Conservation (phyloP, 1,284 basidiomycete species). For the Tilletia setariae region DNA sequence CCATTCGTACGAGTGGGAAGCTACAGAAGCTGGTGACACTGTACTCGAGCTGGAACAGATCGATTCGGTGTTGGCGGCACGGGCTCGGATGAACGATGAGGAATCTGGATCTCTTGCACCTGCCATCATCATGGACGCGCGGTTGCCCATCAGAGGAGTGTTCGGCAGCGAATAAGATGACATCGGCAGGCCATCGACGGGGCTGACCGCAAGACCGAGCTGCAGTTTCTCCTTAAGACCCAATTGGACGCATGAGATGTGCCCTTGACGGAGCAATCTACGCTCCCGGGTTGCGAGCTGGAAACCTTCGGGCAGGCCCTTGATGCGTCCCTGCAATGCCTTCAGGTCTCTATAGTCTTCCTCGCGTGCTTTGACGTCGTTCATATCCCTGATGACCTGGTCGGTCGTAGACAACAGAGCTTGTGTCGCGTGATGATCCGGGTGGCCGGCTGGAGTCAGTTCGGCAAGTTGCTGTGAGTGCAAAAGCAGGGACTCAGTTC, state of each 20-base stretch:
- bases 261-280: slow-evolving; percentile 21
- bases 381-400: slow-evolving; percentile 23
- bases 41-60: slow-evolving; percentile 16
- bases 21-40: slow-evolving; percentile 9
- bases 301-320: slow-evolving; percentile 22
- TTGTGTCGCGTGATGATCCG: slow-evolving; percentile 19
- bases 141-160: slow-evolving; percentile 9
- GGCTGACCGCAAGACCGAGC: neutral
- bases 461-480: slow-evolving; percentile 22
- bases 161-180: neutral
- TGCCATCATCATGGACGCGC: neutral
- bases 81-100: neutral
- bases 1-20: neutral
- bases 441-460: slow-evolving; percentile 21
- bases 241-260: slow-evolving; percentile 15
- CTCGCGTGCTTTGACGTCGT: slow-evolving; percentile 26
- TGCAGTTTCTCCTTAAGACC: slow-evolving; percentile 11
- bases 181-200: neutral
- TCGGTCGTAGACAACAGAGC: slow-evolving; percentile 16
- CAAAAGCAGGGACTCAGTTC: neutral
- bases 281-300: slow-evolving; percentile 20
- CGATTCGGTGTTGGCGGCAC: neutral
- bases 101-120: neutral
- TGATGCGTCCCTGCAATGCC: slow-evolving; percentile 17
- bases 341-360: slow-evolving; percentile 22